phyloP scores from a whole-genome alignment of 306 rosid species.

The Cotoneaster glaucophyllus region DNA sequence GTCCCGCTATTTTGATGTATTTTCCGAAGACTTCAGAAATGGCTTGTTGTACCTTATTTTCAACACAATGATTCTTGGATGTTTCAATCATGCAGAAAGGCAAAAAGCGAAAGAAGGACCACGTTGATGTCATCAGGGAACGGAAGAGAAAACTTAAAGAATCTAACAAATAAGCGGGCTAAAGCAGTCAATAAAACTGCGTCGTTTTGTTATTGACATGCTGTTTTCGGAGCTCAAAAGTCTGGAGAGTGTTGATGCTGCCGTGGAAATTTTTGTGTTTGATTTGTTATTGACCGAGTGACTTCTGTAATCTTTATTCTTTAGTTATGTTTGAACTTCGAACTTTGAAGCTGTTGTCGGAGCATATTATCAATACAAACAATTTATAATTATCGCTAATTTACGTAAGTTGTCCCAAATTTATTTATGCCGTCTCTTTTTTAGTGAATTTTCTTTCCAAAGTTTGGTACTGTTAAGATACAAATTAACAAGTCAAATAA shows the following conservation, averaged over 20 bases:
- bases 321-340: not conserved
- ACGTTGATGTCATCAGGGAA: constrained; percentile 32
- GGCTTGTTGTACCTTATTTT: not conserved
- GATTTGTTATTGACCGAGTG: not conserved
- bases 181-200: constrained; percentile 8
- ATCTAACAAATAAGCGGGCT: constrained; percentile 30
- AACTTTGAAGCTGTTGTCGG: too few relatives aligned
- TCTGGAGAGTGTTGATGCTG: not conserved
- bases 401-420: not conserved
- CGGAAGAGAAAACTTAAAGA: constrained; percentile 60
- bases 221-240: not conserved
- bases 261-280: not conserved
- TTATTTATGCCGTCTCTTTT: not conserved
- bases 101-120: constrained; percentile 46
- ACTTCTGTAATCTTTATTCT: not conserved
- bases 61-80: not conserved
- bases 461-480: too few relatives aligned
- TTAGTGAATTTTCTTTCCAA: too few relatives aligned
- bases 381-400: not conserved
- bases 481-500: too few relatives aligned
- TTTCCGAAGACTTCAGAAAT: not conserved
- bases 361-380: too few relatives aligned
- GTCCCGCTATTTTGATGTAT: not conserved
- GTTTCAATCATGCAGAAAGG: constrained; percentile 38
- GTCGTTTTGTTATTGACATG: not conserved